Evolutionary conservation across 805 yeast species (phyloP), one percentile per base, ranked within the genome.

Genomic region (Teunomyces cretensis): DNA sequence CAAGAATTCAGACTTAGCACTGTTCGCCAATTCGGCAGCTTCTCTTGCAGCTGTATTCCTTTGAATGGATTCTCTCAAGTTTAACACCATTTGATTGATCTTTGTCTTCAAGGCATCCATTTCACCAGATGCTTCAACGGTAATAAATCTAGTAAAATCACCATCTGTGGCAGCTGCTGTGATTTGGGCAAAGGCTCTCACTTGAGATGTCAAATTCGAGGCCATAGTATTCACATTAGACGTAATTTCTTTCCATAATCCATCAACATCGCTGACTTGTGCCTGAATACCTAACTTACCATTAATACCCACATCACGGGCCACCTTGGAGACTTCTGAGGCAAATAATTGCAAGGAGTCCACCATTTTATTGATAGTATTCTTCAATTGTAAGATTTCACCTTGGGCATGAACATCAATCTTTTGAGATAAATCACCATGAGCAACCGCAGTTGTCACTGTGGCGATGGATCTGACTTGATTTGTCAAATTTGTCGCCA

Each of bases 131-230:
- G 96, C 96, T 60, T 88, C 96, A 48, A 88, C 96, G 0, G 96
- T 88, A 51, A 88, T 89, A 57, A 88, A 86, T 52, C 92, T 76
- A 0, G 96, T 88, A 65, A 88, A 88, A 62, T 88, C 96, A 61
- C 96, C 96, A 67, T 88, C 96, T 2, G 96, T 88, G 11, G 96
- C 96, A 24, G 96, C 94, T 19, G 94, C 96, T 0, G 96, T 88
- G 57, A 88, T 88, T 62, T 88, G 95, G 31, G 95, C 96, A 70
- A 88, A 88, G 0, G 96, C 96, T 66, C 96, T 79, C 58, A 88
- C 96, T 69, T 88, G 96, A 1, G 95, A 84, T 0, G 96, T 88
- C 62, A 88, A 78, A 62, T 88, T 88, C n/a, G 92, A 83, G 42
- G 96, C 96, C 96, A 88, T 88, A 17, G 92, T 88, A 61, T 88